Conservation (phyloP, 1,284 basidiomycete genomes). For the Marasmius oreades region DNA sequence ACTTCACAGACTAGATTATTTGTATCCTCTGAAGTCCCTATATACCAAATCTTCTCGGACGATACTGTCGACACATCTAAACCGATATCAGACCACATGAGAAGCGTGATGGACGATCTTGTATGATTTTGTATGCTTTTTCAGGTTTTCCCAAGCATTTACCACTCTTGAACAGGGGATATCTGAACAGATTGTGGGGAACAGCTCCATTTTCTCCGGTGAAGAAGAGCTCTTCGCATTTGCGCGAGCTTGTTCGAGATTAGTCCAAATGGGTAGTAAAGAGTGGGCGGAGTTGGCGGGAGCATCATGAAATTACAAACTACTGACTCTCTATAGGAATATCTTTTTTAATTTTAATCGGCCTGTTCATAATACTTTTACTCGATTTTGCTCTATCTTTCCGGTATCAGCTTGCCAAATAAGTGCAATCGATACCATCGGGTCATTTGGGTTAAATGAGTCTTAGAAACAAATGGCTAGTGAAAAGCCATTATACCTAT, state of each 20-base stretch:
- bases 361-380: no score
- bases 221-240: conserved; percentile 6
- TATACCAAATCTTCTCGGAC: conserved; percentile 84
- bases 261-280: conserved; percentile 89
- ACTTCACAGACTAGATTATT: conserved; percentile 76
- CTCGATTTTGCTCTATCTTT: no score
- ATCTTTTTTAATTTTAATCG: no score
- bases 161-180: conserved; percentile 55
- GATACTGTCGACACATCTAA: conserved; percentile 40
- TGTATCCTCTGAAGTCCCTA: conserved; percentile 86
- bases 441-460: no score
- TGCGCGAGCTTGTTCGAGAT: conserved; percentile 51
- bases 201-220: conserved; percentile 71
- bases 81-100: conserved; percentile 75
- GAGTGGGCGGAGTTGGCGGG: conserved; percentile 78
- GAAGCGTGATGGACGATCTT: conserved; percentile 86
- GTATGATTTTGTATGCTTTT: conserved; percentile 40
- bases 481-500: no score
- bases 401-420: no score
- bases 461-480: no score
- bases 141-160: not conserved
- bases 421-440: no score
- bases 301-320: not conserved
- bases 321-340: no score
- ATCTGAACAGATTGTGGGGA: conserved; percentile 68